Base-by-base conservation (phyloP, 2,329 filamentous ascomycete genomes). In the Cryphonectria radicalis region DNA sequence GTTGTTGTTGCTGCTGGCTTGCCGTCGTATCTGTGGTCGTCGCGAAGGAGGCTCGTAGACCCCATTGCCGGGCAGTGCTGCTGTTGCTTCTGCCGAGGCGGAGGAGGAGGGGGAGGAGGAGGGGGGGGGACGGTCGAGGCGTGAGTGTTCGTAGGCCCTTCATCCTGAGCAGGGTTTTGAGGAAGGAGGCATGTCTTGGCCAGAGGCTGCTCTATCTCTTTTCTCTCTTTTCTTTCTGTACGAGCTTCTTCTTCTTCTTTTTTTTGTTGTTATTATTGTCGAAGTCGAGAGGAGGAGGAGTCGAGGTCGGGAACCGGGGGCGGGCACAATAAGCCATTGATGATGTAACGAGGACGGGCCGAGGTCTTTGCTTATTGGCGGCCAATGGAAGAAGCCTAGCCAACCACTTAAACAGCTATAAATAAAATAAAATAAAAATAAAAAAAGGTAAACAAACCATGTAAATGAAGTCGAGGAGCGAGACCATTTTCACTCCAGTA, bases 1-100 rank as follows among this genome's bases (percentile, higher is more conserved):
- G 71, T 57, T 74, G 73, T 28, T 71, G 73, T 35, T 72, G 71
- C 59, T 74, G 73, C 25, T 71, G 60, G n/a, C 74, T 72, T 14
- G 74, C 68, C 13, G 67, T 68, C 17, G 67, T 67, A 67, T 75
- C 71, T 69, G 77, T 79, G 53, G 82, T 81, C n/a, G 83, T 84
- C 64, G 83, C 82, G 72, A 84, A 80, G 62, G 79, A 80, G 62
- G 79, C 77, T 66, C 83, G 78, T 63, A 78, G 77, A 70, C 46
- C 22, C 46, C 67, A 72, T 22, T 42, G 69, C 53, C 65, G 68
- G 37, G 60, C 4, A 32, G 32, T 40, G 35, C 63, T 68, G 22
- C 68, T 66, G 53, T 7, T n/a, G 46, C 46, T 50, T 7, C 46
- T 50, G 46, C 46, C 3, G 7, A 7, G 19, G 19, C 60, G 68